A percentile compares a stretch with the other conserved stretches of the same genome.
phyloP scores from a whole-genome alignment of 164 flowering plant genomes.

The Berberis vulgaris region DNA sequence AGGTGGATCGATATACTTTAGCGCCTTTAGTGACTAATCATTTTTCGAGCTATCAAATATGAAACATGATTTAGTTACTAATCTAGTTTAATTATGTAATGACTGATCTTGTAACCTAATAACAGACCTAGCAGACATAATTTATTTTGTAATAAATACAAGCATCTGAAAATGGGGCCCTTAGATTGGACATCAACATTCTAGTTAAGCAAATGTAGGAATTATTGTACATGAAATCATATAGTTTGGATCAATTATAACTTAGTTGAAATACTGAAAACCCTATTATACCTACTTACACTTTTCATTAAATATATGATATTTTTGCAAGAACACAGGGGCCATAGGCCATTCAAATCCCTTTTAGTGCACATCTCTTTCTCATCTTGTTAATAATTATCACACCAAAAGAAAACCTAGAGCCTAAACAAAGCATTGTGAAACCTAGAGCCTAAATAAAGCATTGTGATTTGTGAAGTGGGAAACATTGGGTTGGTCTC shows the following conservation, averaged over 20 bases:
- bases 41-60: too few species aligned
- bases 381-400: background rate
- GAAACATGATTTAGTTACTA: too few species aligned
- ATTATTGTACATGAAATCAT: background rate
- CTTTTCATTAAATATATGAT: background rate
- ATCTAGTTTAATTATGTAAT: too few species aligned
- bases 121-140: too few species aligned
- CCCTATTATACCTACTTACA: background rate
- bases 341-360: background rate
- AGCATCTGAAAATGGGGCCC: background rate
- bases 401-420: background rate
- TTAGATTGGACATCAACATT: background rate
- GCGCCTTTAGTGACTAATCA: too few species aligned
- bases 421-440: background rate
- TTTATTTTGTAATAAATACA: background rate
- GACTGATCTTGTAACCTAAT: too few species aligned
- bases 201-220: background rate
- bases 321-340: background rate
- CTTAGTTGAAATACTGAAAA: background rate
- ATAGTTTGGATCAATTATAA: background rate
- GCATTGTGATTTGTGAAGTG: background rate
- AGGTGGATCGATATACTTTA: background rate
- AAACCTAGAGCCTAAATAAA: background rate
- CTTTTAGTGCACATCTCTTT: conserved; percentile 2
- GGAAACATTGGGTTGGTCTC: background rate